These are phyloP conservation scores for Lichtheimia hyalospora DNA, from an alignment of 371 early-diverging fungal genomes.

Conservation along the genomic window DNA sequence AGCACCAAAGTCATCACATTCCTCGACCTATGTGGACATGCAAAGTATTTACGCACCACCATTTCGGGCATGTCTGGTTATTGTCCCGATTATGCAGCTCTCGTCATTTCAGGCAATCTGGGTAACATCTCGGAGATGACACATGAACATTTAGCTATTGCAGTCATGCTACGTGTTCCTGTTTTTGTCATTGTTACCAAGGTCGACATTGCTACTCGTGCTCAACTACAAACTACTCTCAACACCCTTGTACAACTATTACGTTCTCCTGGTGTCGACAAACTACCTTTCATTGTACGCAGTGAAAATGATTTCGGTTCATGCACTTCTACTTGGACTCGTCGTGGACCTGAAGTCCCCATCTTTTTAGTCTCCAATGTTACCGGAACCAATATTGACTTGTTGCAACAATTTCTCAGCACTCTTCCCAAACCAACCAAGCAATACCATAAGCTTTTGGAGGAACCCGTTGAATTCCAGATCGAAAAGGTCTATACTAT, in stretches of 20 bases:
- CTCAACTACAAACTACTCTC: slow-evolving; percentile 64
- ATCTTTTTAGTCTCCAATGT: slow-evolving; percentile 90
- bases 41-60: slow-evolving; percentile 89
- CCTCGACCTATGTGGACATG: slow-evolving; percentile 90
- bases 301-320: slow-evolving; percentile 70
- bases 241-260: slow-evolving; percentile 58
- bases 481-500: slow-evolving; percentile 87
- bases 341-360: slow-evolving; percentile 63
- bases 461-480: slow-evolving; percentile 73
- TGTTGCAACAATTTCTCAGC: slow-evolving; percentile 74
- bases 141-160: slow-evolving; percentile 84
- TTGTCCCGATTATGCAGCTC: slow-evolving; percentile 86
- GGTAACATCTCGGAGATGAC: slow-evolving; percentile 87
- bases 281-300: slow-evolving; percentile 79
- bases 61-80: slow-evolving; percentile 88
- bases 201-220: slow-evolving; percentile 83
- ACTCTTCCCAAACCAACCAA: slow-evolving; percentile 55
- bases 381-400: slow-evolving; percentile 79
- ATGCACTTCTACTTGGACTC: slow-evolving; percentile 64
- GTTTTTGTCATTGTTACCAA: slow-evolving; percentile 90
- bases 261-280: slow-evolving; percentile 75
- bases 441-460: slow-evolving; percentile 37
- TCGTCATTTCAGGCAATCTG: slow-evolving; percentile 85
- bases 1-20: slow-evolving; percentile 86
- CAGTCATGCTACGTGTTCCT: slow-evolving; percentile 80